These are phyloP conservation scores for Epichloe amarillans DNA, from an alignment of 2,329 filamentous ascomycete species.

Conservation along the genomic window DNA sequence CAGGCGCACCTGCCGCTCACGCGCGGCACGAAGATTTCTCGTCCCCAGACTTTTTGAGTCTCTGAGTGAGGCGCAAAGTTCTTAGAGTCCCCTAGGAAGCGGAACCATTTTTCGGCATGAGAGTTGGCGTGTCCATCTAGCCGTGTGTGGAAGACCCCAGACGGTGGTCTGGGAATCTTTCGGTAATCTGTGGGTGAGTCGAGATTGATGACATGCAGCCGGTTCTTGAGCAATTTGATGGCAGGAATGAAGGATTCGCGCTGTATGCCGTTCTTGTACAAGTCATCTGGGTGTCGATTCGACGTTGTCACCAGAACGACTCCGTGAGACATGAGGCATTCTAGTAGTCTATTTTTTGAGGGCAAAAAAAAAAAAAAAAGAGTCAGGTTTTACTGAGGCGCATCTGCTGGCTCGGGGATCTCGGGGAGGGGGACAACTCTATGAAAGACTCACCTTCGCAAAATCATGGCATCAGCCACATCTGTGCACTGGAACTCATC, in stretches of 20 bases:
- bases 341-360: constrained; percentile 47
- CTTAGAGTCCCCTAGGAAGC: constrained; percentile 76
- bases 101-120: constrained; percentile 92
- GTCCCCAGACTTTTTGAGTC: constrained; percentile 79
- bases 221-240: constrained; percentile 77
- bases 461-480: constrained; percentile 96
- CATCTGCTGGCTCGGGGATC: background rate
- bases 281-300: constrained; percentile 88
- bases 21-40: constrained; percentile 73
- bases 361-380: background rate
- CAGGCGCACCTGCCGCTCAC: constrained; percentile 79
- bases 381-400: no score
- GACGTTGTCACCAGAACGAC: constrained; percentile 92
- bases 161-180: constrained; percentile 85
- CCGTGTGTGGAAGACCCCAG: constrained; percentile 78
- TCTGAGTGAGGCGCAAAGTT: constrained; percentile 63
- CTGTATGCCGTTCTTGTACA: constrained; percentile 98
- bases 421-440: no score
- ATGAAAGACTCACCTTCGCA: constrained; percentile 45
- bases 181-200: constrained; percentile 94
- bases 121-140: constrained; percentile 63
- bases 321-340: constrained; percentile 90
- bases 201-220: constrained; percentile 81
- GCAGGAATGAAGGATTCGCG: constrained; percentile 90
- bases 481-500: constrained; percentile 99